Conservation (phyloP, 345 rosid species). For the Syzygium aromaticum region DNA sequence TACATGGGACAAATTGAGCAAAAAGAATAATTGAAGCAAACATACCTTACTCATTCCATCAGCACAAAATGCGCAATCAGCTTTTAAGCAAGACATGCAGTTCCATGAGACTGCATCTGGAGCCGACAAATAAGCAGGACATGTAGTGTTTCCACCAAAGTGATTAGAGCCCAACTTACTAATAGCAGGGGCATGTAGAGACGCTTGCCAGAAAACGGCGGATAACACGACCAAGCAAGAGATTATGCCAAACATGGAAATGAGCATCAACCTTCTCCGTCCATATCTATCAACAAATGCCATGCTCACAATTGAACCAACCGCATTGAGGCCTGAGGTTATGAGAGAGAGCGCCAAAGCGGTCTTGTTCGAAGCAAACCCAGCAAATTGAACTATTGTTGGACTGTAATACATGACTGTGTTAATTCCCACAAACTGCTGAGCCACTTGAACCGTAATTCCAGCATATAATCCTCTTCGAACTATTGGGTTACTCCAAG, state of each 20-base stretch:
- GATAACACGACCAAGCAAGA: conserved; percentile 40
- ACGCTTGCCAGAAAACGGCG: conserved; percentile 45
- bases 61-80: conserved; percentile 55
- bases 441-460: conserved; percentile 77
- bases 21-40: not conserved
- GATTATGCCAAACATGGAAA: conserved; percentile 71
- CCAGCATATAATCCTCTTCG: conserved; percentile 82
- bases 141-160: conserved; percentile 54
- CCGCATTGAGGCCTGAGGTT: conserved; percentile 74
- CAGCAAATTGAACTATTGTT: conserved; percentile 78
- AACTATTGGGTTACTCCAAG: conserved; percentile 29
- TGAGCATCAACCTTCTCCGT: conserved; percentile 65
- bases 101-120: conserved; percentile 32
- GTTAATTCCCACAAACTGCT: conserved; percentile 87
- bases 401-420: conserved; percentile 91
- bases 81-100: conserved; percentile 61
- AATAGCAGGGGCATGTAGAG: conserved; percentile 42
- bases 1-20: not conserved
- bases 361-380: conserved; percentile 71
- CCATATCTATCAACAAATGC: conserved; percentile 68
- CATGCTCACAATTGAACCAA: conserved; percentile 79
- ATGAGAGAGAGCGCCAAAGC: conserved; percentile 78
- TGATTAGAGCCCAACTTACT: conserved; percentile 15
- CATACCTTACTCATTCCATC: conserved; percentile 23
- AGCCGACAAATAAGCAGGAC: conserved; percentile 26